Evolutionary conservation across 192 early-diverging fungal genomes (phyloP).

Genomic region (Coemansia sp.): DNA sequence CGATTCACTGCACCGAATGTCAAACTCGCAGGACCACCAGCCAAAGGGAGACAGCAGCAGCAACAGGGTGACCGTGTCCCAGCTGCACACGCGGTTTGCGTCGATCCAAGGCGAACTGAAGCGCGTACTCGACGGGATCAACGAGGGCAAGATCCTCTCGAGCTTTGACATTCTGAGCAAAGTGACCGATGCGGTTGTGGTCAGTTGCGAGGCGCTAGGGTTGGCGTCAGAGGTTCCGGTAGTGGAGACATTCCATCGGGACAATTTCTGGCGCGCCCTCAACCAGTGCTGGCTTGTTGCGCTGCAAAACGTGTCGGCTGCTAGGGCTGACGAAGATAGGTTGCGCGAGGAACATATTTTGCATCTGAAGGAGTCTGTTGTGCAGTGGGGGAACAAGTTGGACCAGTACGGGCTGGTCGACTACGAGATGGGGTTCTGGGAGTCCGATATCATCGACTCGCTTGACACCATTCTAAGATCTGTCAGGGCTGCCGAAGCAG

Average conservation of each 20-base stretch:
- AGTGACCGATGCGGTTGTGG: conserved; percentile 64
- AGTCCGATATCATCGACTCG: conserved; percentile 68
- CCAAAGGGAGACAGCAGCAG: neutral
- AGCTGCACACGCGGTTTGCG: conserved; percentile 48
- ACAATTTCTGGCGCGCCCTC: conserved; percentile 71
- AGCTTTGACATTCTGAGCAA: conserved; percentile 71
- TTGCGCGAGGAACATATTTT: conserved; percentile 60
- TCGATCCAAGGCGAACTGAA: conserved; percentile 66
- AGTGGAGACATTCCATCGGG: conserved; percentile 58
- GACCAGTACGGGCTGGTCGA: conserved; percentile 77
- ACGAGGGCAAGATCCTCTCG: conserved; percentile 59
- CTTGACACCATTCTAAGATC: conserved; percentile 57
- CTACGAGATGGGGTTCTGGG: conserved; percentile 83
- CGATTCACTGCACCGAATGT: too few species aligned
- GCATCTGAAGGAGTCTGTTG: conserved; percentile 60
- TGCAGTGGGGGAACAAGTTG: conserved; percentile 68
- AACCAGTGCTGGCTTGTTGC: conserved; percentile 78
- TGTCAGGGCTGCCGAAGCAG: neutral
- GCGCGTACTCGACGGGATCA: conserved; percentile 63
- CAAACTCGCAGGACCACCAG: neutral
- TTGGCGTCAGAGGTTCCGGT: conserved; percentile 62
- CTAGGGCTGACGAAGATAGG: conserved; percentile 55
- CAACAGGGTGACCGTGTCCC: conserved; percentile 27
- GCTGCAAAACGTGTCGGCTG: conserved; percentile 57
- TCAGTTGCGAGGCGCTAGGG: conserved; percentile 66